Conservation (phyloP, 805 yeast species). For the Kazachstania bromeliacearum region DNA sequence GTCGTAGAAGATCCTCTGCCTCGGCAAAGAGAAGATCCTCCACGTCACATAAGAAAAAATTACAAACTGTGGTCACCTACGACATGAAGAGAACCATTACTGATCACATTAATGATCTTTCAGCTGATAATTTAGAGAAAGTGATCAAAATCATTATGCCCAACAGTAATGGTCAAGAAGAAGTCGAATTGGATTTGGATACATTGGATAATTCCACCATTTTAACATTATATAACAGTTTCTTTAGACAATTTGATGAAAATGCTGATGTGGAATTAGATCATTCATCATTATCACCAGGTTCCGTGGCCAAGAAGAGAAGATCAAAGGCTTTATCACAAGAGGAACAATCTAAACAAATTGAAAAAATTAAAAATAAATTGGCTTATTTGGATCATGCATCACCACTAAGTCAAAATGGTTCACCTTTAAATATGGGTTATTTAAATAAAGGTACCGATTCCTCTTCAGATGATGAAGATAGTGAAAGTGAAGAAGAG, state of each 20-base stretch:
- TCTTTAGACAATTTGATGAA: conserved; percentile 42
- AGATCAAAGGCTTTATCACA: conserved; percentile 52
- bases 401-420: conserved; percentile 35
- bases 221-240: conserved; percentile 72
- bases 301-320: conserved; percentile 25
- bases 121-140: conserved; percentile 73
- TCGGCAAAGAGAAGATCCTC: conserved; percentile 33
- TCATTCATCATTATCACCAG: conserved; percentile 20
- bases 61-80: conserved; percentile 54
- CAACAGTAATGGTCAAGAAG: conserved; percentile 59
- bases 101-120: conserved; percentile 67
- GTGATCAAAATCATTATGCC: conserved; percentile 76
- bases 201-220: conserved; percentile 78
- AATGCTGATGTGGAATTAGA: conserved; percentile 8
- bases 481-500: conserved; percentile 69
- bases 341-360: conserved; percentile 57
- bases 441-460: conserved; percentile 6
- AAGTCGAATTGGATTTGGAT: conserved; percentile 94
- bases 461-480: conserved; percentile 38
- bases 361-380: conserved; percentile 63
- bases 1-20: conserved; percentile 17
- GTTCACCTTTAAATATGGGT: conserved; percentile 30
- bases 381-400: conserved; percentile 61
- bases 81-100: conserved; percentile 94
- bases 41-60: conserved; percentile 19